phyloP scores from a whole-genome alignment of 305 asterid genomes.

The Salvia sclarea region DNA sequence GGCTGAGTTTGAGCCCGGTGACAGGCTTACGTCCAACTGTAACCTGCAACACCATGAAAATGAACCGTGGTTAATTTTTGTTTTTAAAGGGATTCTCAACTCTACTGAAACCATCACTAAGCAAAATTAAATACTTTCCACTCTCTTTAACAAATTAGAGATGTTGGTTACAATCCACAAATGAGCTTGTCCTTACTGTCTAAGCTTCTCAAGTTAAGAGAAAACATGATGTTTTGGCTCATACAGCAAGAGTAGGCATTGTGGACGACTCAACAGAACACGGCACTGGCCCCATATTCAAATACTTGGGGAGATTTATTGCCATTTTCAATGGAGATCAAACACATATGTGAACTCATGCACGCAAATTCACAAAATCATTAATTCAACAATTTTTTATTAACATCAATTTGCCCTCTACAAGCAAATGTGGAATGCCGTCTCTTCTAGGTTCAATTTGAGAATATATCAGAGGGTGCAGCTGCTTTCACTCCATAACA shows the following conservation, averaged over 20 bases:
- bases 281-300: neutral
- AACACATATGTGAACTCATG: neutral
- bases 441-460: neutral
- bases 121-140: neutral
- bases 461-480: neutral
- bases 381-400: neutral
- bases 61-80: neutral
- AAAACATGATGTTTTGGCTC: neutral
- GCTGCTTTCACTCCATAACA: neutral
- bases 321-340: neutral
- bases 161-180: neutral
- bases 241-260: neutral
- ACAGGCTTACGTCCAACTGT: slow-evolving; percentile 98
- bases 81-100: neutral
- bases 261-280: too few relatives aligned
- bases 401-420: neutral
- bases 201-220: neutral
- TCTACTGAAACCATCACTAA: neutral
- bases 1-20: slow-evolving; percentile 89
- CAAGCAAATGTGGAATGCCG: neutral
- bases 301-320: neutral
- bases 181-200: neutral
- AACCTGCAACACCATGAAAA: neutral
- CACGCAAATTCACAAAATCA: neutral
- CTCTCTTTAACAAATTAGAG: neutral